These are phyloP conservation scores for Aspergillus pseudoterreus DNA, from an alignment of 2,329 filamentous ascomycete species.

Conservation along the genomic window DNA sequence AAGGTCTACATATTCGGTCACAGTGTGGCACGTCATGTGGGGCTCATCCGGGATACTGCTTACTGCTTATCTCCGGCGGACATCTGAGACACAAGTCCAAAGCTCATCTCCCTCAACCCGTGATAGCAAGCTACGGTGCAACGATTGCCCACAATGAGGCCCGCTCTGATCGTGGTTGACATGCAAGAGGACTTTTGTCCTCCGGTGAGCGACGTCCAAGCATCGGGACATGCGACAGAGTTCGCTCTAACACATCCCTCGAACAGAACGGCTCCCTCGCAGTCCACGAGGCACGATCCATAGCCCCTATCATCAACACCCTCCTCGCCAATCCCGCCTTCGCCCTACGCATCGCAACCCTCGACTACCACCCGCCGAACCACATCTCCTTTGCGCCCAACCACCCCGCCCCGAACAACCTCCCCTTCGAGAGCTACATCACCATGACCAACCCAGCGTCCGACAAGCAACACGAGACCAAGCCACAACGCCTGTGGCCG, in stretches of 20 bases:
- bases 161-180: slow-evolving; percentile 74
- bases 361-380: slow-evolving; percentile 79
- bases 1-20: too few relatives aligned
- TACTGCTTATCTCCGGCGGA: too few relatives aligned
- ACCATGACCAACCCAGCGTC: slow-evolving; percentile 52
- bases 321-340: slow-evolving; percentile 69
- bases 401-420: slow-evolving; percentile 60
- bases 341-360: slow-evolving; percentile 72
- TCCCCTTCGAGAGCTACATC: slow-evolving; percentile 63
- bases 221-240: neutral
- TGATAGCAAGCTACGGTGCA: too few relatives aligned
- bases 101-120: too few relatives aligned
- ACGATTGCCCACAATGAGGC: slow-evolving; percentile 21
- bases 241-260: slow-evolving; percentile 1
- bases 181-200: slow-evolving; percentile 94
- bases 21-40: too few relatives aligned
- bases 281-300: slow-evolving; percentile 68
- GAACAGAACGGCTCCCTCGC: slow-evolving; percentile 75
- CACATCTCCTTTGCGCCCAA: slow-evolving; percentile 89
- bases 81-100: too few relatives aligned
- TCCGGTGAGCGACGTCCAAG: slow-evolving; percentile 56
- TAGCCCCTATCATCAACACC: slow-evolving; percentile 68
- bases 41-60: too few relatives aligned
- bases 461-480: slow-evolving; percentile 56
- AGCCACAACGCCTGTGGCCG: slow-evolving; percentile 77